A percentile compares a stretch with the other conserved stretches of the same genome.
These are phyloP conservation scores for Boechera retrofracta DNA, from an alignment of 345 rosid genomes.

Conservation along the genomic window DNA sequence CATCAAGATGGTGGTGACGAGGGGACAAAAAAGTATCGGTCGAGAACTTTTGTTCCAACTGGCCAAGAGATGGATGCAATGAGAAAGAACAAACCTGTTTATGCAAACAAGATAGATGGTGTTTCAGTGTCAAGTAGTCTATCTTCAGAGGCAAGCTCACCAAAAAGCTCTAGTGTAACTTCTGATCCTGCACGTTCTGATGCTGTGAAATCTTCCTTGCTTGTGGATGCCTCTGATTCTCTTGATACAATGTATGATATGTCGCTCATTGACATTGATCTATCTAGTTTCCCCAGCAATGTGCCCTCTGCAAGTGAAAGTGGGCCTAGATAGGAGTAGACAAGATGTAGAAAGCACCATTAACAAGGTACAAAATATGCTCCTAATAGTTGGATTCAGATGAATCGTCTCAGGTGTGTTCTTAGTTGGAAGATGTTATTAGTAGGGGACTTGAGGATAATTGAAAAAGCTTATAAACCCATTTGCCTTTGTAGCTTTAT, in stretches of 20 bases:
- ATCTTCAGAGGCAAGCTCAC: conserved; percentile 69
- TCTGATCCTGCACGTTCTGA: conserved; percentile 56
- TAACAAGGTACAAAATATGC: conserved; percentile 29
- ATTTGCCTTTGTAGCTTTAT: conserved; percentile 22
- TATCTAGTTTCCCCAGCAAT: conserved; percentile 71
- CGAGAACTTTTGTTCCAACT: conserved; percentile 97
- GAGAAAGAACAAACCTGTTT: conserved; percentile 70
- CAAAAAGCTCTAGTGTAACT: conserved; percentile 47
- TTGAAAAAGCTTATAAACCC: conserved; percentile 27
- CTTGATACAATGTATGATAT: conserved; percentile 68
- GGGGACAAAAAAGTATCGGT: conserved; percentile 83
- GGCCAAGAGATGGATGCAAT: conserved; percentile 97
- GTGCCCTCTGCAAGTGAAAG: conserved; percentile 80
- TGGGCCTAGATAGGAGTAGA: conserved; percentile 55
- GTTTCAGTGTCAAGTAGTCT: conserved; percentile 72
- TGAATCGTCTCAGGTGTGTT: conserved; percentile 39
- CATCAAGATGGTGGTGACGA: conserved; percentile 83
- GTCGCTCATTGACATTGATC: conserved; percentile 89
- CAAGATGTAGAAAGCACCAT: conserved; percentile 39
- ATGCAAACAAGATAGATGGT: conserved; percentile 83
- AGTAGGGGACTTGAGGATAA: conserved; percentile 31
- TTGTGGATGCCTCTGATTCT: conserved; percentile 66
- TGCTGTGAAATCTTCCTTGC: conserved; percentile 67
- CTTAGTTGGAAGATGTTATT: conserved; percentile 36
- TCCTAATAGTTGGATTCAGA: conserved; percentile 34